Base-by-base conservation (phyloP, 805 yeast genomes). In the Zygosaccharomyces gambellarensis region DNA sequence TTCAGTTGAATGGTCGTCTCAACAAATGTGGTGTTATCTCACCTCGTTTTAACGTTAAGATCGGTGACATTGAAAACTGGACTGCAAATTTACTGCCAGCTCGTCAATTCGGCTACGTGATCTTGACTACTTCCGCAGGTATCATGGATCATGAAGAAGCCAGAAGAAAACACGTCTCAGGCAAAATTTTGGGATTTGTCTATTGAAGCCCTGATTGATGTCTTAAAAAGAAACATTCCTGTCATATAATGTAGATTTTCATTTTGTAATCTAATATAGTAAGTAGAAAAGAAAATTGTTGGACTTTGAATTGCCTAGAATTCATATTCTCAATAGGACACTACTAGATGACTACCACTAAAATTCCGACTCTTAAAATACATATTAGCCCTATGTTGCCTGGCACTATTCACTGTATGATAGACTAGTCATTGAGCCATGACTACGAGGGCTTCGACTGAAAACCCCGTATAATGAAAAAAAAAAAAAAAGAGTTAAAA, bases 111-210 rank as follows among this genome's bases (percentile, higher is more conserved):
- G 98, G 98, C 80, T 90, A 76, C 83, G 90, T 90, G 71, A 87
- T 90, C 76, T 83, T 90, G 73, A 92, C 98, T 77, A 90, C 98
- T 68, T 92, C 98, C 69, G 96, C 97, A 67, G 98, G 98, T 79
- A 90, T 90, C 70, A 90, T 90, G 96, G 98, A 92, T 82, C 98
- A 90, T 80, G 97, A 92, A 82, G 97, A 92, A 82, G 98, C 98
- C 70, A 88, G 96, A 85, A 87, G 97, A 84, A 92, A 92, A 87
- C 97, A 90, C 79, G 97, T 90, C 64, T 88, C 97, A 64, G 98
- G 98, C 76, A 90, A 90, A 82, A 86, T 90, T 75, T 84, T 90
- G 71, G 98, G 98, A 72, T 90, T 88, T 80, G 97, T 90, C 60
- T 90, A 90, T 83, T 90, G 85, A 67, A n/a, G 22, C 8, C 19